A percentile compares a stretch with the other conserved stretches of the same genome.
Conservation (phyloP, 805 yeast genomes). For the Kuraishia piskuri region DNA sequence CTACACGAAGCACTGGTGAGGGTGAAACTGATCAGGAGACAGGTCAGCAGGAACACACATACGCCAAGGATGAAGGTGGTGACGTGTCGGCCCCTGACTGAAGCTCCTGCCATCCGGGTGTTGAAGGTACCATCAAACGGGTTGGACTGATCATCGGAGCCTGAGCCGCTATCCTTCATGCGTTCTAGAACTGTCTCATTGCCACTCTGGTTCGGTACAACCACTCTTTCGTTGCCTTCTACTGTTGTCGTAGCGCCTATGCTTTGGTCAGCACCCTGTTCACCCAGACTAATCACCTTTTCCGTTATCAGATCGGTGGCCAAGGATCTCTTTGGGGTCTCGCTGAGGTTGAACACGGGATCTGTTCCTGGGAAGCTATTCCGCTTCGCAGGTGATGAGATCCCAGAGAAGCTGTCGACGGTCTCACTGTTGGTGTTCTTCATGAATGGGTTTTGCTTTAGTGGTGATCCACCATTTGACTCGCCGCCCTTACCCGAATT, state of each 20-base stretch:
- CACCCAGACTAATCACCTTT: background rate
- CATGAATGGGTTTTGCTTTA: background rate
- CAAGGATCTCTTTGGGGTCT: background rate
- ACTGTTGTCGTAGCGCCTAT: too few relatives aligned
- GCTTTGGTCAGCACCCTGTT: too few relatives aligned
- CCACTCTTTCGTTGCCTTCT: too few relatives aligned
- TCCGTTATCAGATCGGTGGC: background rate
- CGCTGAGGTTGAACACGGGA: background rate
- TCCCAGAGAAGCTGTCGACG: background rate
- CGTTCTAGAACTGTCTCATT: too few relatives aligned
- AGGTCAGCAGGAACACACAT: background rate
- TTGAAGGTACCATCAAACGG: too few relatives aligned
- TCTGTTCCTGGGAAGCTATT: background rate
- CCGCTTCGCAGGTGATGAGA: background rate
- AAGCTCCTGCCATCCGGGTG: background rate
- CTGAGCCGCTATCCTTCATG: background rate
- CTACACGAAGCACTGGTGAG: conserved; percentile 24
- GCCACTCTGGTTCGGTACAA: too few relatives aligned
- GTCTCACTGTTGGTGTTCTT: background rate
- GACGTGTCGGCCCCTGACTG: background rate
- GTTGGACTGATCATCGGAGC: too few relatives aligned
- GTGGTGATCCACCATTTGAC: background rate
- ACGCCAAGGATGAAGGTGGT: background rate
- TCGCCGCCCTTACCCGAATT: background rate
- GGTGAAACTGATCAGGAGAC: background rate